Base-by-base conservation (phyloP, 148 eudicot species). In the Diospyros lotus region DNA sequence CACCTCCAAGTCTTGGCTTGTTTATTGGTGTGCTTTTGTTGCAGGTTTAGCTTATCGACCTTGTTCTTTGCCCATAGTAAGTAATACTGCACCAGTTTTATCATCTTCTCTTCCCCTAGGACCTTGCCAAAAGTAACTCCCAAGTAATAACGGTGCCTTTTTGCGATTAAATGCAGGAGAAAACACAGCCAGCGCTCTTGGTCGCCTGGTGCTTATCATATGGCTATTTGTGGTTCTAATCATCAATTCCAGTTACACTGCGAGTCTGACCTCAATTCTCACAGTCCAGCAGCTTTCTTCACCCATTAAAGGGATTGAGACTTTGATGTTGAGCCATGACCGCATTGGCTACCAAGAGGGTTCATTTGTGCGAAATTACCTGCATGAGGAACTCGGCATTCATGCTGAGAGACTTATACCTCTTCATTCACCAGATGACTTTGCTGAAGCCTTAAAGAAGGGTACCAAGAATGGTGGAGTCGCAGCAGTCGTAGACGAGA, bases 1-100 rank as follows among this genome's bases (percentile, higher is more conserved):
- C 3, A 2, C 12, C 2, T 9, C 12, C 9, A 50, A 9, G 43
- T 70, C 38, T 12, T 38, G 45, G 17, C 45, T 73, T 10, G 13
- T 39, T 61, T 73, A n/a, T 50, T 12, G 50, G 59, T 48, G 4
- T 81, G 43, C 74, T 84, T 82, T 67, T 62, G 17, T 81, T 84
- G 86, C 94, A 90, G 94, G 93, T 93, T 93, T 82, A 84, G 91
- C 87, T 82, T 89, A 78, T 93, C 97, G 42, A 93, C 95, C 52
- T 74, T 85, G 83, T 93, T 88, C 80, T 81, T 76, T 61, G 56
- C 93, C 58, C 93, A 93, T 42, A 86, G 97, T 93, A 85, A 90
- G 97, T 80, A 58, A n/a, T 5, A 18, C 1, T 6, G 60, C 69
- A 51, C 17, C 52, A 59, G n/a, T 48, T 60, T 64, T 13, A 71